Percentiles rank a stretch among this genome's conserved stretches.
phyloP scores from a whole-genome alignment of 768 basidiomycete species.

The Termitomyces sp. region DNA sequence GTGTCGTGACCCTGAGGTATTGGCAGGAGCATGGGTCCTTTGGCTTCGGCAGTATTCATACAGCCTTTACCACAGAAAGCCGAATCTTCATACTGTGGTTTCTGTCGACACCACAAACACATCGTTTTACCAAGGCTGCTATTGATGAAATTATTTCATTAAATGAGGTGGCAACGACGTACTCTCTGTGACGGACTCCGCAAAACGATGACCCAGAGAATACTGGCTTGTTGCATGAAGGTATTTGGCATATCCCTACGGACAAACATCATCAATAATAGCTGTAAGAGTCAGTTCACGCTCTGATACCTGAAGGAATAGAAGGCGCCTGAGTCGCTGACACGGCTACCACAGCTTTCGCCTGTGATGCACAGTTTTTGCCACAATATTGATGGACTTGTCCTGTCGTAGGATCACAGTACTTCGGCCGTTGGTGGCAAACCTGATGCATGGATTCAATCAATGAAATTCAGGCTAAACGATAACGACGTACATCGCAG shows the following conservation, averaged over 20 bases:
- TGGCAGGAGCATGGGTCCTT: constrained; percentile 51
- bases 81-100: constrained; percentile 48
- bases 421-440: constrained; percentile 56
- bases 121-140: constrained; percentile 41
- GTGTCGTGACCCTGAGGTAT: constrained; percentile 54
- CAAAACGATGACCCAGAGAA: constrained; percentile 29
- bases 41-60: constrained; percentile 46
- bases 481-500: constrained; percentile 38
- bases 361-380: constrained; percentile 45
- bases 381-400: constrained; percentile 53
- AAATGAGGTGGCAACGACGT: constrained; percentile 21
- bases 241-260: constrained; percentile 44
- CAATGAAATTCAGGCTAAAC: neutral
- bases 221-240: constrained; percentile 43
- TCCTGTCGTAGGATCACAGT: constrained; percentile 44
- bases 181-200: constrained; percentile 45
- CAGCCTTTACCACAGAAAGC: constrained; percentile 59
- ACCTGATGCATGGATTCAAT: constrained; percentile 28
- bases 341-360: neutral
- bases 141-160: neutral
- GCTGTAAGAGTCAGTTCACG: neutral
- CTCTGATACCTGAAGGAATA: constrained; percentile 12
- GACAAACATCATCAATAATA: neutral
- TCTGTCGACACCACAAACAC: constrained; percentile 55
- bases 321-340: neutral